Percentiles rank a stretch among this genome's conserved stretches.
Conservation (phyloP, 331 rosid genomes). For the Malus hybrid region DNA sequence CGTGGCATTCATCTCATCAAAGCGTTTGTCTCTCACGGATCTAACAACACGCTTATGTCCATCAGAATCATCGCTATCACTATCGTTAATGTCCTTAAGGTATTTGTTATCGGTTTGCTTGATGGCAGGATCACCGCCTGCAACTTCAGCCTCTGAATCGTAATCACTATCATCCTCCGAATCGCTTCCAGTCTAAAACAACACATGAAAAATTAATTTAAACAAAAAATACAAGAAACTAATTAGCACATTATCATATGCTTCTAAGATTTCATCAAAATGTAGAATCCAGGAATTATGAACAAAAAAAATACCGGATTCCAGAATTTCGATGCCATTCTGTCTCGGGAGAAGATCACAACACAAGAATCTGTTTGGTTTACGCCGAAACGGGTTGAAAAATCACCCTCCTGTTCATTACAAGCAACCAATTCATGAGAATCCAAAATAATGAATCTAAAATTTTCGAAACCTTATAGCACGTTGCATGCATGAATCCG, state of each 20-base stretch:
- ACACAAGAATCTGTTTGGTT: neutral
- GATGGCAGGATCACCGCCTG: constrained; percentile 20
- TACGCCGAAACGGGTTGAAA: neutral
- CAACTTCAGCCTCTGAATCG: constrained; percentile 28
- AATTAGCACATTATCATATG: neutral
- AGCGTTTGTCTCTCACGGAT: constrained; percentile 70
- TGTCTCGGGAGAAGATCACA: neutral
- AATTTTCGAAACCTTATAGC: neutral
- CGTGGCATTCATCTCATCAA: constrained; percentile 62
- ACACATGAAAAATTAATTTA: neutral
- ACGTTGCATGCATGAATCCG: neutral
- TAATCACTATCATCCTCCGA: constrained; percentile 55
- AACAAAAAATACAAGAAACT: neutral
- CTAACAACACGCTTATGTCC: constrained; percentile 55
- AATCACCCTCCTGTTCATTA: neutral
- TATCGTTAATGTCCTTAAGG: constrained; percentile 20
- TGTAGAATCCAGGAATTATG: neutral
- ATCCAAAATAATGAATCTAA: neutral
- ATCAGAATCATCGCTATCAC: constrained; percentile 54
- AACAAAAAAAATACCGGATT: constrained; percentile 8
- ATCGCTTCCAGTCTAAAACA: constrained; percentile 55
- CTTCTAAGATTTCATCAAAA: neutral
- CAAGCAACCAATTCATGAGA: neutral
- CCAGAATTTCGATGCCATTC: constrained; percentile 30
- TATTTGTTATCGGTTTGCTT: constrained; percentile 32